A percentile compares a stretch with the other conserved stretches of the same genome.
Conservation (phyloP, 306 rosid species). For the Rubus parviflorus region DNA sequence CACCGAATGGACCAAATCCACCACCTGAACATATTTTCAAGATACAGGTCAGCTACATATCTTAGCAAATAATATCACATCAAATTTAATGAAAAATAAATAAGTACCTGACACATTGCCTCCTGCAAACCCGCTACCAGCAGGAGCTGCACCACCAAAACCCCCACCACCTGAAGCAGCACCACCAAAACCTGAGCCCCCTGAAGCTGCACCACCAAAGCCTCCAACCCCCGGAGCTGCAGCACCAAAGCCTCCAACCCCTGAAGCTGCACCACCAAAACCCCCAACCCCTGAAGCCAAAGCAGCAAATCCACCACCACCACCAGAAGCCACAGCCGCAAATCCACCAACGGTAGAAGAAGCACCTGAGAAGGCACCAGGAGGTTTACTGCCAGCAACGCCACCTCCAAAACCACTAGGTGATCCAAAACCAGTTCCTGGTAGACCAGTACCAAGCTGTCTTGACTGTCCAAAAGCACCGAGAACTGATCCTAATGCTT, state of each 20-base stretch:
- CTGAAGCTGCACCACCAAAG: slow-evolving; percentile 43
- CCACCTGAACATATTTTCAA: slow-evolving; percentile 38
- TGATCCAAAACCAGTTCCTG: slow-evolving; percentile 59
- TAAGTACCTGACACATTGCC: not conserved
- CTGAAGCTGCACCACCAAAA: slow-evolving; percentile 32
- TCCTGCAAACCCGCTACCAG: slow-evolving; percentile 36
- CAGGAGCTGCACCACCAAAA: slow-evolving; percentile 26
- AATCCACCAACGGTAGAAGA: slow-evolving; percentile 43
- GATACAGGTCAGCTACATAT: slow-evolving; percentile 9
- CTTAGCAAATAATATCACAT: not conserved
- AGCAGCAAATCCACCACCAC: slow-evolving; percentile 37
- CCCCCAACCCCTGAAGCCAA: slow-evolving; percentile 24
- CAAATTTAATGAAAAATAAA: not conserved
- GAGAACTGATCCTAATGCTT: slow-evolving; percentile 85
- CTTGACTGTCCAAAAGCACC: slow-evolving; percentile 94
- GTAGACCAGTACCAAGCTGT: slow-evolving; percentile 67
- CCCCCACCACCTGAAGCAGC: not conserved
- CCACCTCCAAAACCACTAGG: slow-evolving; percentile 61
- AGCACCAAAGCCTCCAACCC: slow-evolving; percentile 43
- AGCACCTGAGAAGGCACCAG: slow-evolving; percentile 38
- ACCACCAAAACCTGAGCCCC: slow-evolving; percentile 15
- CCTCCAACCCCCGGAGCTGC: slow-evolving; percentile 38
- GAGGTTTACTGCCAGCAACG: slow-evolving; percentile 30
- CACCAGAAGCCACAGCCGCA: slow-evolving; percentile 28
- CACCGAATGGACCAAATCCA: slow-evolving; percentile 68